Evolutionary conservation across 2,329 filamentous ascomycete species (phyloP), one percentile per base, ranked within the genome.

Genomic region (Penicillium concentricum): DNA sequence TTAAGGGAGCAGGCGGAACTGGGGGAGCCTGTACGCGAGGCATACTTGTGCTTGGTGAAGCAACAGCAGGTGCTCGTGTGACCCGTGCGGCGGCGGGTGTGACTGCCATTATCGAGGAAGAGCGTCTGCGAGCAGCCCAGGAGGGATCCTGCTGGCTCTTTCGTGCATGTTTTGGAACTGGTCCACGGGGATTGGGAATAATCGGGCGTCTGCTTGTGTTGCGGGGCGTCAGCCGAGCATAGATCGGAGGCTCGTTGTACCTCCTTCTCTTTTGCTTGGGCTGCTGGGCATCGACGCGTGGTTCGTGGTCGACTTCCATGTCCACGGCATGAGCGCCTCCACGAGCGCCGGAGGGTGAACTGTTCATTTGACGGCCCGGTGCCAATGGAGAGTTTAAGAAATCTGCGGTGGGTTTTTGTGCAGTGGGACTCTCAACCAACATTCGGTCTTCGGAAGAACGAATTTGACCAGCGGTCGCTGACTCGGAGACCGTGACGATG

Each of bases 191-290:
- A 48, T 72, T 72, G 24, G 74, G 71, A 52, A 80, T 78, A 5
- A 72, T 61, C 2, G 78, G 78, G 34, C 72, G 75, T 60, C 64
- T 74, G 53, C 72, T 77, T 45, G 71, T 74, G 26, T 71, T 74
- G 52, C 76, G 72, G 30, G 72, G 73, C 15, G 77, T 75, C 60
- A 74, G 76, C 38, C 74, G 75, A 20, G 80, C 80, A 65, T 73
- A 84, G 37, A 83, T 78, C 3, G 82, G 82, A 32, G 81, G 78
- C 64, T 83, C 80, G 44, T 78, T 75, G 59, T 81, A 81, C 48
- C 81, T 76, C 57, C 76, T 74, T 58, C 79, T 74, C 63, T 83
- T 84, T 60, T 73, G 76, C 16, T 77, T 76, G 18, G 77, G 78
- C 20, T 72, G 75, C 52, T 75, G 69, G n/a, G 65, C 63, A 32